These are phyloP conservation scores for Botrytis aclada DNA, from an alignment of 2,329 filamentous ascomycete species.

Conservation along the genomic window DNA sequence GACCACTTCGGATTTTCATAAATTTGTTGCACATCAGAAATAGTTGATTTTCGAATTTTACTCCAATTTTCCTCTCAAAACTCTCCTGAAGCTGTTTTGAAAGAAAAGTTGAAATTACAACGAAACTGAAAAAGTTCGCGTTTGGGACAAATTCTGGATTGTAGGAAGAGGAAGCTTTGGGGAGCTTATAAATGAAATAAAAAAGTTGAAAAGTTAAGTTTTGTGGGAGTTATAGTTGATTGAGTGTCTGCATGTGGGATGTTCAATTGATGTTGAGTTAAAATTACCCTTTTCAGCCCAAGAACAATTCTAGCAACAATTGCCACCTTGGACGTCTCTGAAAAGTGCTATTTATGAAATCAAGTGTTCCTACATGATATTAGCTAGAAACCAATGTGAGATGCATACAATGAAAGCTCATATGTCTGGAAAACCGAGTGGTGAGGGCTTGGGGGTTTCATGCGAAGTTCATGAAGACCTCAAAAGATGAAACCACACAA, in stretches of 20 bases:
- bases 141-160: too few relatives aligned
- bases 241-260: not conserved
- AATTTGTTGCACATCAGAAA: not conserved
- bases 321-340: not conserved
- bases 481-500: not conserved
- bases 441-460: not conserved
- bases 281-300: not conserved
- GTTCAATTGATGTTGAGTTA: not conserved
- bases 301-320: not conserved
- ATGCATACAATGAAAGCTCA: not conserved
- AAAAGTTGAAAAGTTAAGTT: not conserved
- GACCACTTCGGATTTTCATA: not conserved
- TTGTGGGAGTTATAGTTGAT: not conserved
- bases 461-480: not conserved
- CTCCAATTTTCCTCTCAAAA: not conserved
- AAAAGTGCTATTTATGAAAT: rapidly evolving
- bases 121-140: not conserved
- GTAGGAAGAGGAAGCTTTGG: not conserved
- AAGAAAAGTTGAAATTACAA: not conserved
- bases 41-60: not conserved
- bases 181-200: rapidly evolving
- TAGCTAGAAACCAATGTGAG: not conserved
- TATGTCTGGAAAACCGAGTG: not conserved
- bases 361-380: too few relatives aligned
- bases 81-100: not conserved